phyloP scores from a whole-genome alignment of 306 rosid genomes.

The Prunus salicina region DNA sequence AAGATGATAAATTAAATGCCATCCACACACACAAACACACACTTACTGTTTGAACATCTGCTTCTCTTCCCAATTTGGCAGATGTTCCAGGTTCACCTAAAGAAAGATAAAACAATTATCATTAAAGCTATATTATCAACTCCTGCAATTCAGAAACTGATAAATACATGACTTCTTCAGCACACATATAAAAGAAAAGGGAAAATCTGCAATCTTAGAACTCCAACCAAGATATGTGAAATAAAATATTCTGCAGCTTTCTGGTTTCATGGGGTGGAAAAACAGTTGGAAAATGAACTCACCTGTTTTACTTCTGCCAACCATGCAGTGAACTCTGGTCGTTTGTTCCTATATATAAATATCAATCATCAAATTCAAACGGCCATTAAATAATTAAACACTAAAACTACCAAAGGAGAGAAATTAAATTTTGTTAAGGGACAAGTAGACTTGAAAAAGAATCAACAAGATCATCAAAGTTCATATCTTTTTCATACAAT shows the following conservation, averaged over 20 bases:
- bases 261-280: not conserved
- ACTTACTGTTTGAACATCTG: conserved; percentile 92
- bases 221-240: not conserved
- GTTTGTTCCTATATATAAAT: conserved; percentile 66
- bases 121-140: not conserved
- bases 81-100: conserved; percentile 83
- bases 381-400: not conserved
- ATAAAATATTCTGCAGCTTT: not conserved
- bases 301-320: conserved; percentile 91
- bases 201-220: not conserved
- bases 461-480: not conserved
- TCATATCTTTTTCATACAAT: not conserved
- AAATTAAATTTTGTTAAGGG: not conserved
- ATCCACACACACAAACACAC: not conserved
- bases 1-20: not conserved
- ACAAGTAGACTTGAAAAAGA: no score
- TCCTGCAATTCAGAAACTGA: not conserved
- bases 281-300: conserved; percentile 22
- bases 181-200: not conserved
- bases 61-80: conserved; percentile 97
- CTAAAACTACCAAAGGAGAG: not conserved
- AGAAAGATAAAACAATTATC: conserved; percentile 19
- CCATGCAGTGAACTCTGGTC: conserved; percentile 99
- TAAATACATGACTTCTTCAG: not conserved
- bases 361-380: conserved; percentile 15